Percentiles rank a stretch among this genome's conserved stretches.
phyloP scores from a whole-genome alignment of 2,329 filamentous ascomycete species.

The Fonsecaea nubica region DNA sequence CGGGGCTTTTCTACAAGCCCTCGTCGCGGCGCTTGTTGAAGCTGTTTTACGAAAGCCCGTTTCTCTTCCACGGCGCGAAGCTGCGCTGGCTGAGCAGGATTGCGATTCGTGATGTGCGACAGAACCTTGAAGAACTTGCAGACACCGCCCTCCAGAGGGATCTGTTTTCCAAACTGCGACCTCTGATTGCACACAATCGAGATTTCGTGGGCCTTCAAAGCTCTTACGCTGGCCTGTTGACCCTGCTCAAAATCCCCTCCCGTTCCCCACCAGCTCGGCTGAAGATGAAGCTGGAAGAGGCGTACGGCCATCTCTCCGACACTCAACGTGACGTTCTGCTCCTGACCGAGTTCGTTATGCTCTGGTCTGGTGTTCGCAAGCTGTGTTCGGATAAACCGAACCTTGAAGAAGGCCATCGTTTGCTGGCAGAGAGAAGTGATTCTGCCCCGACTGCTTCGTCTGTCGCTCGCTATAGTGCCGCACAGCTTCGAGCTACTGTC shows the following conservation, averaged over 20 bases:
- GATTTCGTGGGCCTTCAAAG: not conserved
- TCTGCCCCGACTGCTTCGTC: not conserved
- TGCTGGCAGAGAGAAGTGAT: not conserved
- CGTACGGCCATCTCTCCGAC: not conserved
- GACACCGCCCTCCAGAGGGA: slow-evolving; percentile 6
- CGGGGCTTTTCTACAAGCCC: not conserved
- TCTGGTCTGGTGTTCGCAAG: slow-evolving; percentile 10
- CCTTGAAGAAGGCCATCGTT: not conserved
- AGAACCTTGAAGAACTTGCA: not conserved
- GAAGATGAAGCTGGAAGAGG: not conserved
- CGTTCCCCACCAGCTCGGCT: not conserved
- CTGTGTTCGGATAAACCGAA: not conserved
- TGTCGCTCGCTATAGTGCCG: not conserved
- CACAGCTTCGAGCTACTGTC: not conserved
- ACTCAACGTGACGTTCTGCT: not conserved
- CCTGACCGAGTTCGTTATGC: slow-evolving; percentile 8
- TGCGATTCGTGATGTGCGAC: not conserved
- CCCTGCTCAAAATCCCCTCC: not conserved
- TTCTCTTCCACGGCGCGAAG: not conserved
- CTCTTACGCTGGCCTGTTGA: not conserved
- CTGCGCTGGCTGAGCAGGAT: slow-evolving; percentile 6
- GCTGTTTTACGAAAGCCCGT: not conserved
- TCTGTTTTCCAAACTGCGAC: slow-evolving; percentile 2
- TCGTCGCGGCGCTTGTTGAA: not conserved
- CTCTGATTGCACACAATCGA: slow-evolving; percentile 7